A percentile compares a stretch with the other conserved stretches of the same genome.
These are phyloP conservation scores for Yamadazyma dushanensis DNA, from an alignment of 1,139 yeast genomes.

Conservation along the genomic window DNA sequence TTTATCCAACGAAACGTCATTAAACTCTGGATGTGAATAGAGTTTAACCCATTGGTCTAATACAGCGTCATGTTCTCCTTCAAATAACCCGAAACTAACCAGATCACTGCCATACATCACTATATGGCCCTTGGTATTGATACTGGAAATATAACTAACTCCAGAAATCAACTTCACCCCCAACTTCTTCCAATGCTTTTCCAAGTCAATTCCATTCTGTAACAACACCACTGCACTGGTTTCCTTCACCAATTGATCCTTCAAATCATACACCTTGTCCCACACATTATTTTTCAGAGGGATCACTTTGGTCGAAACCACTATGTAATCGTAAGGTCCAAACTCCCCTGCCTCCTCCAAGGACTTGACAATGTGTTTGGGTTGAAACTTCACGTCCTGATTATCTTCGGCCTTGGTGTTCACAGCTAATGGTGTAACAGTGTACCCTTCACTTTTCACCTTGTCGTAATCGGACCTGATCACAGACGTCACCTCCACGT, in stretches of 20 bases:
- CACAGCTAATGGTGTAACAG: conserved; percentile 28
- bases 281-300: conserved; percentile 25
- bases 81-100: conserved; percentile 18
- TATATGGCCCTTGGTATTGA: conserved; percentile 21
- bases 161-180: conserved; percentile 23
- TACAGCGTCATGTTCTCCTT: conserved; percentile 6
- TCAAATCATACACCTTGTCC: conserved; percentile 20
- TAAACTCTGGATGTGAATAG: conserved; percentile 21
- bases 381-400: conserved; percentile 22
- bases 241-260: conserved; percentile 7
- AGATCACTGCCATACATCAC: conserved; percentile 34
- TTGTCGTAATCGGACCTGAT: conserved; percentile 33
- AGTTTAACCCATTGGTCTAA: conserved; percentile 20
- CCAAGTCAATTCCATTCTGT: conserved; percentile 35
- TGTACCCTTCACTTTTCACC: conserved; percentile 28
- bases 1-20: conserved; percentile 20
- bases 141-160: conserved; percentile 28
- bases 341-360: conserved; percentile 22
- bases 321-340: conserved; percentile 34
- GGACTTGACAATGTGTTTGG: conserved; percentile 24
- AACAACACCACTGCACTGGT: conserved; percentile 23
- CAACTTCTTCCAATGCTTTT: conserved; percentile 27
- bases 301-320: conserved; percentile 34
- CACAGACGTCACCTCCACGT: conserved; percentile 31
- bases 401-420: conserved; percentile 19